A percentile compares a stretch with the other conserved stretches of the same genome.
These are phyloP conservation scores for Aspergillus arachidicola DNA, from an alignment of 2,329 filamentous ascomycete genomes.

Conservation along the genomic window DNA sequence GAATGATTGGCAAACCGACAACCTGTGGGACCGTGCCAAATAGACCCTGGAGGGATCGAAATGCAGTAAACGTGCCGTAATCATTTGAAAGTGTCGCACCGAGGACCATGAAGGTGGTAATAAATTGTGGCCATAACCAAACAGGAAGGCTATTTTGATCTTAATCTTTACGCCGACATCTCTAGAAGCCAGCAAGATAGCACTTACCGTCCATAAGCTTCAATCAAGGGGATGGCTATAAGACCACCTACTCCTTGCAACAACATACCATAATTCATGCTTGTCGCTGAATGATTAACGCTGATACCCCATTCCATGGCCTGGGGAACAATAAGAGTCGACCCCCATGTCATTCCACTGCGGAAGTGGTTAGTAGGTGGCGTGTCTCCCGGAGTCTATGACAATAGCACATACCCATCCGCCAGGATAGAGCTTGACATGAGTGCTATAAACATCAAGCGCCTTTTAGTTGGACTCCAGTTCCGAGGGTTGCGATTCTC, in stretches of 20 bases:
- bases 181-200: background rate
- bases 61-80: conserved; percentile 44
- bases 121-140: conserved; percentile 46
- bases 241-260: conserved; percentile 43
- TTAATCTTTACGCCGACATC: background rate
- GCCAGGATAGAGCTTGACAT: conserved; percentile 40
- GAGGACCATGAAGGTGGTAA: conserved; percentile 43
- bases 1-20: conserved; percentile 43
- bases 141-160: conserved; percentile 37
- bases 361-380: background rate
- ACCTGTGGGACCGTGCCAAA: conserved; percentile 45
- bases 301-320: conserved; percentile 39
- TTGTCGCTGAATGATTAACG: conserved; percentile 37
- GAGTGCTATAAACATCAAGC: conserved; percentile 35
- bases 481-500: conserved; percentile 26
- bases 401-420: conserved; percentile 32
- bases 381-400: background rate
- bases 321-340: conserved; percentile 42
- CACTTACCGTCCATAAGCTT: conserved; percentile 44
- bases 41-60: conserved; percentile 41
- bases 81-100: conserved; percentile 43
- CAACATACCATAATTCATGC: conserved; percentile 44
- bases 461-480: conserved; percentile 33
- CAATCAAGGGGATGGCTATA: conserved; percentile 41
- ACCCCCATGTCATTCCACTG: conserved; percentile 45